A percentile compares a stretch with the other conserved stretches of the same genome.
Evolutionary conservation across 805 yeast species (phyloP).

Genomic region (Sungouiella thailandica): DNA sequence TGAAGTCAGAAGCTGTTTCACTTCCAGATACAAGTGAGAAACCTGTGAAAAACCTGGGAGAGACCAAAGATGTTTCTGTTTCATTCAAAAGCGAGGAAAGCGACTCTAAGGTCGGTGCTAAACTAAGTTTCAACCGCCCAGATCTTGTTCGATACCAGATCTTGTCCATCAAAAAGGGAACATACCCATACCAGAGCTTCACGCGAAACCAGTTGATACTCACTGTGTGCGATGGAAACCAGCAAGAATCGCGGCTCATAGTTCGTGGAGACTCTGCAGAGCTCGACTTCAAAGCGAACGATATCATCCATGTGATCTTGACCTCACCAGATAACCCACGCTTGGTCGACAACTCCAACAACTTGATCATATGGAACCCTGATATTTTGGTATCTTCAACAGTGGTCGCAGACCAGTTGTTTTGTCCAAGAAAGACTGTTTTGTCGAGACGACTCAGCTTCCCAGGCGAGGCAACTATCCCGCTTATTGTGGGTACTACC

Average conservation of each 20-base stretch:
- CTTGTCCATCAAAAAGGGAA: conserved; percentile 21
- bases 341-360: conserved; percentile 50
- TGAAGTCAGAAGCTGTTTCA: too few relatives aligned
- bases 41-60: too few relatives aligned
- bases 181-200: conserved; percentile 24
- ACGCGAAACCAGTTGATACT: conserved; percentile 47
- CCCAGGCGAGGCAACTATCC: conserved; percentile 61
- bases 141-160: conserved; percentile 50
- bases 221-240: conserved; percentile 42
- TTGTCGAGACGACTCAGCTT: conserved; percentile 51
- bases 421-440: conserved; percentile 69
- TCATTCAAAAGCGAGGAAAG: too few relatives aligned
- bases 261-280: conserved; percentile 60
- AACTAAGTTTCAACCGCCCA: conserved; percentile 40
- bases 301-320: conserved; percentile 60
- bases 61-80: too few relatives aligned
- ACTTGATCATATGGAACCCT: conserved; percentile 77
- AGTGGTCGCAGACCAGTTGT: conserved; percentile 66
- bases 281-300: conserved; percentile 44
- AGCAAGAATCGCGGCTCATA: conserved; percentile 35
- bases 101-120: too few relatives aligned
- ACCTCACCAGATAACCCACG: conserved; percentile 33
- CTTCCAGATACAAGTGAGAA: too few relatives aligned
- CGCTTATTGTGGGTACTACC: conserved; percentile 74
- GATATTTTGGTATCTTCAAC: conserved; percentile 82